These are phyloP conservation scores for Xanthoceras sorbifolium DNA, from an alignment of 345 rosid genomes.

Conservation along the genomic window DNA sequence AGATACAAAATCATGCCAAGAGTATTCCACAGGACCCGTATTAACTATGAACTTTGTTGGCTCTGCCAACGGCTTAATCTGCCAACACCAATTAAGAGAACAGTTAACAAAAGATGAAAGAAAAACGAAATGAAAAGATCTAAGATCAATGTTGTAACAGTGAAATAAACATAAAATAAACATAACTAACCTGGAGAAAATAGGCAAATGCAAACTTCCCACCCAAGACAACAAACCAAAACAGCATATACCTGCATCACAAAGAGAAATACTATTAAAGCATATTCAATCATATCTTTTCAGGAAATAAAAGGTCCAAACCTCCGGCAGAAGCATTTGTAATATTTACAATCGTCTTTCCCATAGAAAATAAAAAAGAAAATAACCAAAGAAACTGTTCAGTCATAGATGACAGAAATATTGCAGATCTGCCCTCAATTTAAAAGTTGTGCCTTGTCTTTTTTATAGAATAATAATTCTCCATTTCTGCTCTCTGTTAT, in stretches of 20 bases:
- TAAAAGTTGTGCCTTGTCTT: neutral
- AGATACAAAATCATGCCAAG: constrained; percentile 98
- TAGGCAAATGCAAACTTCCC: constrained; percentile 90
- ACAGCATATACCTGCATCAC: constrained; percentile 78
- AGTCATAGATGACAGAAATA: neutral
- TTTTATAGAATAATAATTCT: neutral
- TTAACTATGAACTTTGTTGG: constrained; percentile 67
- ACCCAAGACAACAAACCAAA: constrained; percentile 81
- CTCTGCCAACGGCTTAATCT: constrained; percentile 83
- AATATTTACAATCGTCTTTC: neutral
- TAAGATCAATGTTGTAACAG: neutral
- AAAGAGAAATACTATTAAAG: neutral
- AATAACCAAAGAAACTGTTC: neutral
- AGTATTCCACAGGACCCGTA: constrained; percentile 56
- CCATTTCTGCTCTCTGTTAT: neutral
- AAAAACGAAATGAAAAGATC: neutral
- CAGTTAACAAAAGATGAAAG: neutral
- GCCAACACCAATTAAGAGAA: constrained; percentile 29
- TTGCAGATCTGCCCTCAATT: neutral
- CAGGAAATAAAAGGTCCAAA: neutral
- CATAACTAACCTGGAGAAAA: constrained; percentile 73
- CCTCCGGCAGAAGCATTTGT: neutral
- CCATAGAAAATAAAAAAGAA: neutral
- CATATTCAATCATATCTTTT: neutral
- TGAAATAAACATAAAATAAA: neutral